Conservation (phyloP, 495 filamentous ascomycete genomes). For the Trichoderma erinaceum region DNA sequence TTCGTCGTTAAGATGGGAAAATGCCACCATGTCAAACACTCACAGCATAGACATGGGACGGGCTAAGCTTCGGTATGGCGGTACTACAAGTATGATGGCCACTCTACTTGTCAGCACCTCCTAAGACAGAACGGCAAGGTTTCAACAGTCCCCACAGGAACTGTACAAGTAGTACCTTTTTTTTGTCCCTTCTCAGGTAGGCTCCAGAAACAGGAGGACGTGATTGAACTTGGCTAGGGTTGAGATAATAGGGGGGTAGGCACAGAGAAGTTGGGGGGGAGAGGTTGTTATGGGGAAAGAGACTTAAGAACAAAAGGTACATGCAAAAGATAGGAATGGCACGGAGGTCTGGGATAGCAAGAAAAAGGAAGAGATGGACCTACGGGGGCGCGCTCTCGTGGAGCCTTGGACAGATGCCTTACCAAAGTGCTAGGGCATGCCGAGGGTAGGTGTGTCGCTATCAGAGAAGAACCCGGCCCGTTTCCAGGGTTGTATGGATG, state of each 20-base stretch:
- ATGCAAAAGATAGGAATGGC: slow-evolving; percentile 6
- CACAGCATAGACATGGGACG: not conserved
- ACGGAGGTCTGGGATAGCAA: not conserved
- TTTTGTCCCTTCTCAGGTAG: not conserved
- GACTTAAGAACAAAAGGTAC: slow-evolving; percentile 4
- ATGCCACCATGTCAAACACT: not conserved
- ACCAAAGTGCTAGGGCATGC: not conserved
- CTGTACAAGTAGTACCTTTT: not conserved
- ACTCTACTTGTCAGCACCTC: slow-evolving; percentile 7
- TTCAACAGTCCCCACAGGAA: not conserved
- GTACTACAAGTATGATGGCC: not conserved
- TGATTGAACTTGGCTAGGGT: not conserved
- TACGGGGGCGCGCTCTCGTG: not conserved
- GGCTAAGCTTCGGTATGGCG: slow-evolving; percentile 5
- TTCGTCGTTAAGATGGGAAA: not conserved
- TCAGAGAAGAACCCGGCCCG: slow-evolving; percentile 4
- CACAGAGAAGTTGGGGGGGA: not conserved
- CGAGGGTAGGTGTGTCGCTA: slow-evolving; percentile 8
- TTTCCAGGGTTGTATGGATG: not conserved
- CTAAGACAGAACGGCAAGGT: slow-evolving; percentile 1
- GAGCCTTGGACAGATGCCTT: not conserved
- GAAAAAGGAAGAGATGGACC: not conserved
- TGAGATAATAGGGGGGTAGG: not conserved
- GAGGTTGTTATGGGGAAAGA: slow-evolving; percentile 7
- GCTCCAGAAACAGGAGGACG: not conserved